These are phyloP conservation scores for Fusarium secorum DNA, from an alignment of 2,329 filamentous ascomycete species.

Conservation along the genomic window DNA sequence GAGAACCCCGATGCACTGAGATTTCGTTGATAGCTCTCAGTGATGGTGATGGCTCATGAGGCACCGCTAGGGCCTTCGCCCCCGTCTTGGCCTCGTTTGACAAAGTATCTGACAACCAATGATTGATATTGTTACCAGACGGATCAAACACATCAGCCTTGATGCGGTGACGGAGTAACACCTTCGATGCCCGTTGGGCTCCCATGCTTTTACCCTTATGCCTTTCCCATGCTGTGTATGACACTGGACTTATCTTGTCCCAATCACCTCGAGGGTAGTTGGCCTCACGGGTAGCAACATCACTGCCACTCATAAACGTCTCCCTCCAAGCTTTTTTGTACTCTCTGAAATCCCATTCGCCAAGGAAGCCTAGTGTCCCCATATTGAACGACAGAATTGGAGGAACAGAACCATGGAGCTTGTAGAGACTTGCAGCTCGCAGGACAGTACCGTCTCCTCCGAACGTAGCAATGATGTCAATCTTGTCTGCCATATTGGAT, in stretches of 20 bases:
- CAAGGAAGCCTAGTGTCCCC: conserved; percentile 93
- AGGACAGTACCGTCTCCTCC: conserved; percentile 73
- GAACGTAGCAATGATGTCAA: conserved; percentile 88
- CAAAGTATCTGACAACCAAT: conserved; percentile 55
- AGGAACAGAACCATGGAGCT: conserved; percentile 80
- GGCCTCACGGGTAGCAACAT: conserved; percentile 57
- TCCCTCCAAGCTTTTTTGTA: conserved; percentile 92
- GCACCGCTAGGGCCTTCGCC: conserved; percentile 45
- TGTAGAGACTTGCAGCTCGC: conserved; percentile 65
- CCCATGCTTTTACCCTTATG: conserved; percentile 85
- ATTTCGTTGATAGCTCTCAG: conserved; percentile 91
- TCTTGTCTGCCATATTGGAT: conserved; percentile 73
- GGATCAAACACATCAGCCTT: conserved; percentile 84
- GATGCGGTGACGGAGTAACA: conserved; percentile 85
- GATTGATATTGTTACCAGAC: conserved; percentile 67
- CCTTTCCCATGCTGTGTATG: conserved; percentile 68
- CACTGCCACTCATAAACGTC: conserved; percentile 81
- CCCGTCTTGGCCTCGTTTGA: conserved; percentile 55
- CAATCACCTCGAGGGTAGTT: conserved; percentile 46
- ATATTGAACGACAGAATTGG: conserved; percentile 96
- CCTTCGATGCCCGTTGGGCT: conserved; percentile 73
- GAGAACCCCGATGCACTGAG: conserved; percentile 87
- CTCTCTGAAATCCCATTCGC: conserved; percentile 95
- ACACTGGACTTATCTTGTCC: conserved; percentile 28
- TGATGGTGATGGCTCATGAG: conserved; percentile 50